Percentiles rank a stretch among this genome's conserved stretches.
Evolutionary conservation across 768 basidiomycete genomes (phyloP).

Genomic region (Scleroderma bovista): DNA sequence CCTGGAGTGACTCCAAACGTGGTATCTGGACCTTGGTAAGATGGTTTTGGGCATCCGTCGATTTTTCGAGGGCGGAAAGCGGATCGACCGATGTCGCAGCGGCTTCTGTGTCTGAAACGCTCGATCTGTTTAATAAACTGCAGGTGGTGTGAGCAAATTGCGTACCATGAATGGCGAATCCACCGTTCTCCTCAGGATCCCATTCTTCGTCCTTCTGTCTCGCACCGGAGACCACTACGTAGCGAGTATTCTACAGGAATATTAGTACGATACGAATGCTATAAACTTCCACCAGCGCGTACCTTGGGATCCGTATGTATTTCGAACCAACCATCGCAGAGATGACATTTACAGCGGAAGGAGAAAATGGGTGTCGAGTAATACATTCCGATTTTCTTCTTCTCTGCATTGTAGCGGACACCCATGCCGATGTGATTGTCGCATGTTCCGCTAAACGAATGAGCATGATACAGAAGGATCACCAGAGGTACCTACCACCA

Average conservation of each 20-base stretch:
- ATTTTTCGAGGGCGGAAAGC: constrained; percentile 85
- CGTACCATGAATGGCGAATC: constrained; percentile 81
- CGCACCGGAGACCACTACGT: constrained; percentile 91
- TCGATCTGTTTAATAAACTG: constrained; percentile 1
- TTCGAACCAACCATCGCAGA: constrained; percentile 97
- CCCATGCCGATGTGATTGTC: constrained; percentile 98
- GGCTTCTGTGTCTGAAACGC: constrained; percentile 58
- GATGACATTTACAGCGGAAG: constrained; percentile 96
- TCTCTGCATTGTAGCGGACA: constrained; percentile 99
- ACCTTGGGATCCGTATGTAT: constrained; percentile 98
- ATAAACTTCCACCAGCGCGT: background rate
- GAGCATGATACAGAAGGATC: background rate
- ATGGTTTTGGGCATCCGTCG: constrained; percentile 67
- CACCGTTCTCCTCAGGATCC: constrained; percentile 95
- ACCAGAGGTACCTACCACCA: constrained; percentile 66
- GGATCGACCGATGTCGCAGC: constrained; percentile 68
- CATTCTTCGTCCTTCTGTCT: constrained; percentile 93
- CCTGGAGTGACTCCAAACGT: constrained; percentile 75
- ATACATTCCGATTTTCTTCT: constrained; percentile 94
- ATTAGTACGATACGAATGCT: background rate
- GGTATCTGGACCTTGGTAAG: constrained; percentile 71
- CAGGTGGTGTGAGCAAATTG: background rate
- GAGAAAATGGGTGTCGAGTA: constrained; percentile 92
- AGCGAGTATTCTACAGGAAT: constrained; percentile 78
- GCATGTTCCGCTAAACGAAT: constrained; percentile 69